A percentile compares a stretch with the other conserved stretches of the same genome.
These are phyloP conservation scores for Torrubiellomyces zombiae DNA, from an alignment of 2,329 filamentous ascomycete species.

Conservation along the genomic window DNA sequence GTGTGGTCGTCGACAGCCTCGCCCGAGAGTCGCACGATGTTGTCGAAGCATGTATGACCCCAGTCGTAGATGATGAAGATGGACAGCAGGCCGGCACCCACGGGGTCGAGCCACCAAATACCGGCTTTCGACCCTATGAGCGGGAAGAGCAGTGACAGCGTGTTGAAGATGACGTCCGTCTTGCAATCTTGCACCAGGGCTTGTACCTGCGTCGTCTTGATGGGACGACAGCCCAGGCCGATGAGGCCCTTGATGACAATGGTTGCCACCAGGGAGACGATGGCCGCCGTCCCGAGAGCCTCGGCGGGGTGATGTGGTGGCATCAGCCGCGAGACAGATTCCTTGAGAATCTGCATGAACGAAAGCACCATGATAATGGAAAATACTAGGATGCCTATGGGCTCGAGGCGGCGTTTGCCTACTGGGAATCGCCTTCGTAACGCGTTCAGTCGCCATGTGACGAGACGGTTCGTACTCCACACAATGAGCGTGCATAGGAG, in stretches of 20 bases:
- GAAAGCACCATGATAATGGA: constrained; percentile 71
- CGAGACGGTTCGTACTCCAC: constrained; percentile 58
- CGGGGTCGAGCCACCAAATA: constrained; percentile 50
- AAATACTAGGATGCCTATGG: constrained; percentile 62
- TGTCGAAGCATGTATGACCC: constrained; percentile 32
- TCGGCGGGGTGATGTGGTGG: constrained; percentile 34
- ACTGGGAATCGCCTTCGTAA: constrained; percentile 54
- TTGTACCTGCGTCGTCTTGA: constrained; percentile 70
- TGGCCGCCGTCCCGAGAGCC: constrained; percentile 12
- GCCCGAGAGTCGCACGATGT: constrained; percentile 14
- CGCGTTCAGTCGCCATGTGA: constrained; percentile 33
- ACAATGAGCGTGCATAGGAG: constrained; percentile 65
- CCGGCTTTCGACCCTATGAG: constrained; percentile 42
- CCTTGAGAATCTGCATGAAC: constrained; percentile 57
- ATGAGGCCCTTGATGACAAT: constrained; percentile 67
- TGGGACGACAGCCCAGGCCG: constrained; percentile 67
- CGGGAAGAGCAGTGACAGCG: constrained; percentile 74
- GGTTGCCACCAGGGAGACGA: constrained; percentile 46
- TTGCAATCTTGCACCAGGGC: constrained; percentile 33
- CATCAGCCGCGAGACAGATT: constrained; percentile 46
- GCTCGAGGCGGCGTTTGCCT: constrained; percentile 52
- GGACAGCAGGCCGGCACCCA: constrained; percentile 44
- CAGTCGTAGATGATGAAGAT: constrained; percentile 55
- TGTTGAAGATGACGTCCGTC: constrained; percentile 76
- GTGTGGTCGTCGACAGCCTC: constrained; percentile 14